A percentile compares a stretch with the other conserved stretches of the same genome.
Evolutionary conservation across 345 rosid species (phyloP).

Genomic region (Corchorus capsularis): DNA sequence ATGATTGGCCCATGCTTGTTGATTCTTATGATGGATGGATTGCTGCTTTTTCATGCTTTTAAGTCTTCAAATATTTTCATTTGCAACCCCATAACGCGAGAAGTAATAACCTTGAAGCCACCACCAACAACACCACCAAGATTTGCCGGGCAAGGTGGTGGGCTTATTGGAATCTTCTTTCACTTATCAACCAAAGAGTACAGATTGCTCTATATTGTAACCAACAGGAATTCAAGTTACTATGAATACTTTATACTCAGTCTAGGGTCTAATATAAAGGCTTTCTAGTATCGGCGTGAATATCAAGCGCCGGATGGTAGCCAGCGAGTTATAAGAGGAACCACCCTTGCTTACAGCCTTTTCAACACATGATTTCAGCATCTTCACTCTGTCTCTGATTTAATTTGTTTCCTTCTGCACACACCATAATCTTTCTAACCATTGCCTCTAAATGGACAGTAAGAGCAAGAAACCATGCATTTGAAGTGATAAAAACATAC

Average conservation of each 20-base stretch:
- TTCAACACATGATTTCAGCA: constrained; percentile 39
- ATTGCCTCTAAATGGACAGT: constrained; percentile 35
- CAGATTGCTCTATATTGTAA: background rate
- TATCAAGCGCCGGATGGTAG: constrained; percentile 21
- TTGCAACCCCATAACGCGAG: background rate
- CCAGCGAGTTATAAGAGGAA: constrained; percentile 26
- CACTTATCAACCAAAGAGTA: background rate
- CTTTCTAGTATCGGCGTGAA: background rate
- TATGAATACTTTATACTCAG: background rate
- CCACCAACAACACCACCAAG: background rate
- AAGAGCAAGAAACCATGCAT: constrained; percentile 61
- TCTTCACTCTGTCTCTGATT: constrained; percentile 33
- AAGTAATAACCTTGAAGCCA: background rate
- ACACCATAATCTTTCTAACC: constrained; percentile 50
- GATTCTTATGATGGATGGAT: background rate
- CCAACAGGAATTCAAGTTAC: background rate
- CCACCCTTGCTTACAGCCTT: constrained; percentile 34
- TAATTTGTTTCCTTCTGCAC: constrained; percentile 36
- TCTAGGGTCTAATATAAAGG: background rate
- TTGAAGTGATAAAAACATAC: constrained; percentile 47
- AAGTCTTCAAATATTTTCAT: background rate
- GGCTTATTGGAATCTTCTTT: background rate
- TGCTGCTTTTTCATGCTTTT: background rate
- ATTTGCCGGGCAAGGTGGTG: no score
- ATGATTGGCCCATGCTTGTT: background rate